These are phyloP conservation scores for Picea sitchensis DNA, from an alignment of 75 land plant genomes.

Conservation along the genomic window DNA sequence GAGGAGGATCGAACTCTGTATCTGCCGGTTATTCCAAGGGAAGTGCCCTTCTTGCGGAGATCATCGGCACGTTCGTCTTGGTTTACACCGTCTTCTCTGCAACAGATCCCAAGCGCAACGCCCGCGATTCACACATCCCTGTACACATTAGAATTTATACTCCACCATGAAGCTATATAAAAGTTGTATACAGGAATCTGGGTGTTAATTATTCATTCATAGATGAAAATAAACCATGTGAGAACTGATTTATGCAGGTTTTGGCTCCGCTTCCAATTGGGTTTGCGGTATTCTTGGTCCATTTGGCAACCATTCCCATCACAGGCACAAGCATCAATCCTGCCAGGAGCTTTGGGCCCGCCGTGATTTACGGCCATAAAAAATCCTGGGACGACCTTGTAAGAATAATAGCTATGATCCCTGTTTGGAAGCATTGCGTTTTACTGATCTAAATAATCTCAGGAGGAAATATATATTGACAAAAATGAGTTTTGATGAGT, in stretches of 20 bases:
- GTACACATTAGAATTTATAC: slow-evolving; percentile 7
- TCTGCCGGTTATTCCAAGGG: slow-evolving; percentile 10
- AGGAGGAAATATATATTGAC: too few species aligned
- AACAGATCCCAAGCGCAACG: slow-evolving; percentile 21
- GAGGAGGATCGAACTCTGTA: slow-evolving; percentile 23
- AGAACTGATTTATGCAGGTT: slow-evolving; percentile 4
- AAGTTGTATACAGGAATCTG: not conserved
- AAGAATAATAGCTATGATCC: not conserved
- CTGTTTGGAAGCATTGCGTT: too few species aligned
- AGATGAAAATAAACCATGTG: not conserved
- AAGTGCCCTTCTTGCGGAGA: slow-evolving; percentile 19
- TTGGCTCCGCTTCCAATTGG: slow-evolving; percentile 59
- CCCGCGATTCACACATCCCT: slow-evolving; percentile 23
- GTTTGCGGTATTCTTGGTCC: slow-evolving; percentile 53
- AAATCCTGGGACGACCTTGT: not conserved
- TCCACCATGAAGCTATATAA: not conserved
- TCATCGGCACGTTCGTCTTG: slow-evolving; percentile 29
- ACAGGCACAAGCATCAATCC: slow-evolving; percentile 62
- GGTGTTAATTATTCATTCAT: not conserved
- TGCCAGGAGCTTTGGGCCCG: slow-evolving; percentile 51
- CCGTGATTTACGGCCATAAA: slow-evolving; percentile 26
- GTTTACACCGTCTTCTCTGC: slow-evolving; percentile 33
- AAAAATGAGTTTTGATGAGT: too few species aligned
- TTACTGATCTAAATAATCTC: too few species aligned
- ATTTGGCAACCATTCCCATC: slow-evolving; percentile 50